phyloP scores from a whole-genome alignment of 371 early-diverging fungal species.

The Syncephalastrum sp. region DNA sequence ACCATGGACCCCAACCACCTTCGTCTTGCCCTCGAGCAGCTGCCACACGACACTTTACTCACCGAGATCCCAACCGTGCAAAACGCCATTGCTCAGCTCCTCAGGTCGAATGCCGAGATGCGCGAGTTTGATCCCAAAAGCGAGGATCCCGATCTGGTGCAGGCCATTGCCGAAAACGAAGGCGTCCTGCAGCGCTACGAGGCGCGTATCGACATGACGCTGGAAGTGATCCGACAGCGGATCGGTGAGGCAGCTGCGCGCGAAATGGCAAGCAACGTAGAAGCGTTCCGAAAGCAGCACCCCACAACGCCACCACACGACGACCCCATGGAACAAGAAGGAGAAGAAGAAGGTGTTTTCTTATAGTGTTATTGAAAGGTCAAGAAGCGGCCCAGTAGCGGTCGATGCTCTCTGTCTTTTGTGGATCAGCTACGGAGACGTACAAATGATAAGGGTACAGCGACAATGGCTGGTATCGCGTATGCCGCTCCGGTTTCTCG shows the following conservation, averaged over 20 bases:
- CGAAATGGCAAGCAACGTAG: conserved; percentile 39
- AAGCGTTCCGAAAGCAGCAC: conserved; percentile 26
- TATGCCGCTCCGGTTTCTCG: not conserved
- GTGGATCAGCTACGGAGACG: conserved; percentile 12
- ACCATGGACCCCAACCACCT: too few relatives aligned
- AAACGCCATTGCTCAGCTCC: conserved; percentile 40
- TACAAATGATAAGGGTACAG: conserved; percentile 18
- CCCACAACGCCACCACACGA: conserved; percentile 3
- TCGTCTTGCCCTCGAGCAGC: conserved; percentile 25
- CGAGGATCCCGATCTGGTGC: conserved; percentile 23
- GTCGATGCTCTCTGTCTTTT: not conserved
- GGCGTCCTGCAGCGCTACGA: conserved; percentile 36
- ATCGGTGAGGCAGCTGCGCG: conserved; percentile 41
- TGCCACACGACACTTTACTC: conserved; percentile 35
- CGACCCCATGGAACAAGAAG: not conserved
- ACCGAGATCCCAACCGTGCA: conserved; percentile 41
- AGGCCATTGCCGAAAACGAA: conserved; percentile 39
- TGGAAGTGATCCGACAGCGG: conserved; percentile 35
- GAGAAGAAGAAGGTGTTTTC: conserved; percentile 20
- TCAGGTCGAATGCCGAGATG: conserved; percentile 40
- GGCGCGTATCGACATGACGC: conserved; percentile 31
- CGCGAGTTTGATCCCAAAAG: conserved; percentile 36
- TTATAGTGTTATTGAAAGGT: conserved; percentile 4
- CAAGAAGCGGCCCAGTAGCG: conserved; percentile 1
- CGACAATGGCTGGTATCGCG: conserved; percentile 9